Evolutionary conservation across 176 grass and related monocot species (phyloP).

Genomic region (Poa pratensis): DNA sequence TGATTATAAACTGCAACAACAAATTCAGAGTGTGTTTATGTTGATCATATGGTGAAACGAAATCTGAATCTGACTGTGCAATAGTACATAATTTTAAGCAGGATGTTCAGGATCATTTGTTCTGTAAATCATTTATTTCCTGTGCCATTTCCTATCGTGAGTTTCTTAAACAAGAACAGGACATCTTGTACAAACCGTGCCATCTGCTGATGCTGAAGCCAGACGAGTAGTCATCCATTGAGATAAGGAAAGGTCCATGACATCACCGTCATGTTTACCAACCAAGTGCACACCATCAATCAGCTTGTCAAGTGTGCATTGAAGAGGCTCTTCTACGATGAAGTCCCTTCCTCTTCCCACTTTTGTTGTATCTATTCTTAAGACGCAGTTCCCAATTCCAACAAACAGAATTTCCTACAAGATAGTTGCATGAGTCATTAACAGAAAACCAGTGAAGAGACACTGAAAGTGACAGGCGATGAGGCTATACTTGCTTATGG

Average conservation of each 20-base stretch:
- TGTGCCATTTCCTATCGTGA: conserved; percentile 11
- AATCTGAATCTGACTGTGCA: not conserved
- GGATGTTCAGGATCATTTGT: not conserved
- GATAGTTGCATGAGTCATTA: conserved; percentile 24
- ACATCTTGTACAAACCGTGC: conserved; percentile 67
- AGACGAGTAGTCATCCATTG: conserved; percentile 98
- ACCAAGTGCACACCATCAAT: conserved; percentile 70
- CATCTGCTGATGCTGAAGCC: conserved; percentile 93
- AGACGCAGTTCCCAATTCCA: conserved; percentile 76
- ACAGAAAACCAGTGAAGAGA: conserved; percentile 36
- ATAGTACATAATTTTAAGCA: not conserved
- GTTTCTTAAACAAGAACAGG: conserved; percentile 32
- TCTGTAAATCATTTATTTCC: conserved; percentile 23
- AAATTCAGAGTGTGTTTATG: conserved; percentile 15
- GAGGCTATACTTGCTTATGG: conserved; percentile 86
- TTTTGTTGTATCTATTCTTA: conserved; percentile 86
- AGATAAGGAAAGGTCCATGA: conserved; percentile 88
- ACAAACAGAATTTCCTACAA: conserved; percentile 90
- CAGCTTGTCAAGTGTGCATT: conserved; percentile 69
- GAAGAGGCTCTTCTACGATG: conserved; percentile 69
- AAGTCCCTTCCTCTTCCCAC: conserved; percentile 79
- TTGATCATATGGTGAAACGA: not conserved
- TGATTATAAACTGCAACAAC: conserved; percentile 7
- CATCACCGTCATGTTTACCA: conserved; percentile 89
- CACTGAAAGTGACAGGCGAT: conserved; percentile 1